Evolutionary conservation across 495 filamentous ascomycete species (phyloP).

Genomic region (Mytilinidion resinicola): DNA sequence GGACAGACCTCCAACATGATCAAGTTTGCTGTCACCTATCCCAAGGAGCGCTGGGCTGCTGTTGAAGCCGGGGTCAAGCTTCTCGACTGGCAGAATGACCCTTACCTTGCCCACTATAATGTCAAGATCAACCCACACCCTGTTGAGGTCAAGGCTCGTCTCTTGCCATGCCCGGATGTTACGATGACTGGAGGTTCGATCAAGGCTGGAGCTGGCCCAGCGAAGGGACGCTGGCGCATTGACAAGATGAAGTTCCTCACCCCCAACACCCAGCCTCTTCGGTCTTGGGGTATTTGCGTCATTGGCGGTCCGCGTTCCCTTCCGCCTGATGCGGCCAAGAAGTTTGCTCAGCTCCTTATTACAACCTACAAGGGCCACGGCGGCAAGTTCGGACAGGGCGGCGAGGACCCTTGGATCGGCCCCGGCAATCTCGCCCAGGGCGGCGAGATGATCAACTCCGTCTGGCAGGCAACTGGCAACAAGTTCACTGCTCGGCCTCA

Average conservation of each 20-base stretch:
- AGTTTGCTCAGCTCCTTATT: slow-evolving; percentile 56
- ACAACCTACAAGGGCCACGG: slow-evolving; percentile 64
- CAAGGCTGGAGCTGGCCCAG: slow-evolving; percentile 48
- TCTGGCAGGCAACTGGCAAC: slow-evolving; percentile 47
- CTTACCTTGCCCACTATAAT: slow-evolving; percentile 59
- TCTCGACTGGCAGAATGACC: slow-evolving; percentile 64
- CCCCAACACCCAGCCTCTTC: slow-evolving; percentile 52
- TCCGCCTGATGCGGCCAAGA: slow-evolving; percentile 35
- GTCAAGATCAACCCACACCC: slow-evolving; percentile 58
- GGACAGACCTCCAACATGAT: slow-evolving; percentile 75
- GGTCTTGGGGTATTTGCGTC: slow-evolving; percentile 64
- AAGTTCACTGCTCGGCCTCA: slow-evolving; percentile 38
- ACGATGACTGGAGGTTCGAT: slow-evolving; percentile 42
- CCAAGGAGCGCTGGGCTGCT: slow-evolving; percentile 52
- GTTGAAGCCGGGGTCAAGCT: slow-evolving; percentile 59
- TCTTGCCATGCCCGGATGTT: slow-evolving; percentile 65
- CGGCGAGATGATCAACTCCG: slow-evolving; percentile 46
- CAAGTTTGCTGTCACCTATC: slow-evolving; percentile 67
- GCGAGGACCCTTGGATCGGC: slow-evolving; percentile 35
- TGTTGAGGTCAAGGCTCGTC: slow-evolving; percentile 56
- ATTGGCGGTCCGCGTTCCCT: slow-evolving; percentile 40
- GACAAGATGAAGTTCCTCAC: slow-evolving; percentile 66
- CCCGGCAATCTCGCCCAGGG: slow-evolving; percentile 42
- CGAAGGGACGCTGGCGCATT: slow-evolving; percentile 77
- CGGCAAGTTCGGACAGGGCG: slow-evolving; percentile 45